These are phyloP conservation scores for Setaria italica DNA, from an alignment of 202 grass and related monocot species.

Conservation along the genomic window DNA sequence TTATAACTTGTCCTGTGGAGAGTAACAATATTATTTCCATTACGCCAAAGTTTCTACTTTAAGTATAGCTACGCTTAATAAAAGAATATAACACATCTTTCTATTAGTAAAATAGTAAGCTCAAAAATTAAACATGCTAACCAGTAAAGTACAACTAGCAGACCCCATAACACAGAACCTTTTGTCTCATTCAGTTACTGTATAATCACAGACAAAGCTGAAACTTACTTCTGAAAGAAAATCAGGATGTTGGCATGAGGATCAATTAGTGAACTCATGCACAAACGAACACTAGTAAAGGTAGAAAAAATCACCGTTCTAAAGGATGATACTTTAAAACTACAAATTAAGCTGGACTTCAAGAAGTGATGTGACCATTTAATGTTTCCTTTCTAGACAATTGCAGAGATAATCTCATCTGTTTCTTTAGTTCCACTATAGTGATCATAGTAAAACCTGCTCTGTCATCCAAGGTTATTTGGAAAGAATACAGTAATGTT, in stretches of 20 bases:
- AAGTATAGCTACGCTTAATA: not conserved
- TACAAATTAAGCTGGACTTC: not conserved
- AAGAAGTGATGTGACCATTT: not conserved
- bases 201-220: not conserved
- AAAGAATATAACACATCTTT: not conserved
- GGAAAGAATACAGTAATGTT: not conserved
- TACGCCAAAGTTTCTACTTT: not conserved
- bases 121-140: not conserved
- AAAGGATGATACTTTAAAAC: not conserved
- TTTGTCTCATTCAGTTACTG: not conserved
- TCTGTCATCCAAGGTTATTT: not conserved
- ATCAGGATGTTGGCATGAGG: not conserved
- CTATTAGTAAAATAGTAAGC: not conserved
- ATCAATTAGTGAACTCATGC: not conserved
- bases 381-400: not conserved
- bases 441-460: not conserved
- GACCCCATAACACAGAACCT: not conserved
- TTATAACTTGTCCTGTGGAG: slow-evolving; percentile 75
- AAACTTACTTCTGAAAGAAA: slow-evolving; percentile 1
- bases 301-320: not conserved
- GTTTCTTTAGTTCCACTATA: not conserved
- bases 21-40: not conserved
- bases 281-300: not conserved
- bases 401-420: not conserved
- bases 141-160: not conserved